These are phyloP conservation scores for Macrolepiota fuliginosa DNA, from an alignment of 768 basidiomycete species.

Conservation along the genomic window DNA sequence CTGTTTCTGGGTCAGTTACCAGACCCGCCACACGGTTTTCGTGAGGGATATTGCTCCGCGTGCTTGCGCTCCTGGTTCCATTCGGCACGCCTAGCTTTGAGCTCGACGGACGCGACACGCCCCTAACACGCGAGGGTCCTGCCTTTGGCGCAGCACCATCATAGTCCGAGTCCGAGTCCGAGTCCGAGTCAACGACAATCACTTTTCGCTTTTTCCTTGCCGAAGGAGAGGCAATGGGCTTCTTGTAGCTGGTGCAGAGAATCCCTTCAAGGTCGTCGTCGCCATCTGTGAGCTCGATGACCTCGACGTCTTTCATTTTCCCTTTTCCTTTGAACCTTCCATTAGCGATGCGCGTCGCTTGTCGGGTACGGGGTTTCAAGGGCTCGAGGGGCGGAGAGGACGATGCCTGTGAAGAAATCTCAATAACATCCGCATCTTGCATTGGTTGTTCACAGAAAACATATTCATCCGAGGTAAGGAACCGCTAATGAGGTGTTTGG, in stretches of 20 bases:
- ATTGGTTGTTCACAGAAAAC: background rate
- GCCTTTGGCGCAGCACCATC: background rate
- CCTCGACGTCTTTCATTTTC: slow-evolving; percentile 7
- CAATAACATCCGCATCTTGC: slow-evolving; percentile 4
- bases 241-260: background rate
- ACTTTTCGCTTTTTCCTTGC: background rate
- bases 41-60: background rate
- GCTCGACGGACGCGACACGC: background rate
- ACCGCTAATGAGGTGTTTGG: no score
- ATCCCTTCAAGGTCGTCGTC: background rate
- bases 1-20: background rate
- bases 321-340: slow-evolving; percentile 11
- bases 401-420: background rate
- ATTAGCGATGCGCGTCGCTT: background rate
- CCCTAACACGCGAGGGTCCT: background rate
- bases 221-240: background rate
- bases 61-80: background rate
- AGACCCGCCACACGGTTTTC: background rate
- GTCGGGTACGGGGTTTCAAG: background rate
- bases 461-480: no score
- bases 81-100: background rate
- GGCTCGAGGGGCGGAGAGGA: background rate
- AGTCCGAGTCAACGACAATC: background rate
- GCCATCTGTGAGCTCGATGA: slow-evolving; percentile 13
- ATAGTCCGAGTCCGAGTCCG: background rate